Base-by-base conservation (phyloP, 805 yeast genomes). In the Candida piceae region DNA sequence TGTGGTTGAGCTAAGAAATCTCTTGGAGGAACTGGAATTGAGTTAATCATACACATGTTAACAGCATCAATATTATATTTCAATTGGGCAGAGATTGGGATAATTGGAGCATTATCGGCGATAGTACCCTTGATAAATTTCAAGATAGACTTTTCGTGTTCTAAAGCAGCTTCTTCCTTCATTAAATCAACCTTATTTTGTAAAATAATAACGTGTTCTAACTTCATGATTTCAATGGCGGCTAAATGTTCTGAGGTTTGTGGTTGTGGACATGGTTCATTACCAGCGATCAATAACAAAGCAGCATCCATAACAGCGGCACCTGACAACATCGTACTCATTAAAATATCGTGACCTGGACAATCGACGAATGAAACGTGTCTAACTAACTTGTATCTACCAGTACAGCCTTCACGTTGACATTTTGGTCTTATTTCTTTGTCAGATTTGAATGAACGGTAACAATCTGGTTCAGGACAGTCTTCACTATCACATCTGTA, bases 261-360 rank as follows among this genome's bases (percentile, higher is more conserved):
- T 30, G 99, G 99, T 72, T 93, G 99, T 44, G 99, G 99, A 73
- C 99, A 93, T 38, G 95, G 79, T 74, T 93, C 99, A 63, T 93
- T 93, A 67, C 97, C 98, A 20, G 98, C 99, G 60, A 93, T 82
- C 49, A 93, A 75, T 58, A 93, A 72, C 44, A 93, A 72, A 3
- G 99, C 99, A 39, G 99, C 99, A 67, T 93, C 99, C 99, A 93
- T 93, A 48, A 93, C 99, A 13, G 99, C 99, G 25, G 99, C 99
- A 62, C 99, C 99, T 32, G 97, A 89, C 78, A 93, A 80, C 99
- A 93, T 93, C 50, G 99, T 93, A 76, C 97, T 88, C 99, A 93
- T 93, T 64, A 93, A 81, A 71, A 93, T 94, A 73, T 93, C 99
- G 84, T 93, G 99, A 65, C 99, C 99, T 43, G 99, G 99, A 73